Percentiles rank a stretch among this genome's conserved stretches.
phyloP scores from a whole-genome alignment of 1,284 basidiomycete genomes.

The Amylostereum chailletii region DNA sequence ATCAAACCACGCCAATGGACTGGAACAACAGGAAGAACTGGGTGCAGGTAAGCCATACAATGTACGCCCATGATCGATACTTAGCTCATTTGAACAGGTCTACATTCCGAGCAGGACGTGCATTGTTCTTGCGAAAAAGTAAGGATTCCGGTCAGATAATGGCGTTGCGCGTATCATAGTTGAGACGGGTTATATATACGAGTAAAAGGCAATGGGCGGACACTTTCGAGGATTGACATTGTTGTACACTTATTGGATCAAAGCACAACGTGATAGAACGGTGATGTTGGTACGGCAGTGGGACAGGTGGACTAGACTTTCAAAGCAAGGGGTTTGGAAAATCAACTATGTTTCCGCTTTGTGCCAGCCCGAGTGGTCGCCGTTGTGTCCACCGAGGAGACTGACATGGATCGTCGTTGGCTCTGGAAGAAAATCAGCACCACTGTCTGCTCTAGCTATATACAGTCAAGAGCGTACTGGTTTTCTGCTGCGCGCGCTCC shows the following conservation, averaged over 20 bases:
- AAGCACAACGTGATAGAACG: too few relatives aligned
- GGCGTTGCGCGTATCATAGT: neutral
- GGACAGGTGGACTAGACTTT: too few relatives aligned
- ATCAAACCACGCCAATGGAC: slow-evolving; percentile 77
- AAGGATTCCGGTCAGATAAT: neutral
- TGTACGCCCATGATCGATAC: too few relatives aligned
- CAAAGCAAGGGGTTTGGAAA: too few relatives aligned
- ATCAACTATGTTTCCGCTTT: slow-evolving; percentile 42
- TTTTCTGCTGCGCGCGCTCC: slow-evolving; percentile 44
- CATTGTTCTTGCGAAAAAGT: slow-evolving; percentile 51
- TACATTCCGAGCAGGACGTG: slow-evolving; percentile 74
- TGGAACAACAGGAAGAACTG: slow-evolving; percentile 93
- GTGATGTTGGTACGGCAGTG: too few relatives aligned
- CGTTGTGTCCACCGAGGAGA: slow-evolving; percentile 59
- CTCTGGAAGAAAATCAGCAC: neutral
- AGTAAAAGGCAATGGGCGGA: too few relatives aligned
- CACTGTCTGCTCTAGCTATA: neutral
- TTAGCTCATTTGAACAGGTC: slow-evolving; percentile 35
- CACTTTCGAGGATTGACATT: too few relatives aligned
- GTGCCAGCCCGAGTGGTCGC: slow-evolving; percentile 38
- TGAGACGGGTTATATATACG: too few relatives aligned
- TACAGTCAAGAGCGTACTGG: slow-evolving; percentile 46
- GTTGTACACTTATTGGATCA: too few relatives aligned
- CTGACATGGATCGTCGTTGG: slow-evolving; percentile 30
- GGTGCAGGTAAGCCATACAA: slow-evolving; percentile 53